A percentile compares a stretch with the other conserved stretches of the same genome.
Evolutionary conservation across 768 basidiomycete species (phyloP).

Genomic region (Auriculariales sp.): DNA sequence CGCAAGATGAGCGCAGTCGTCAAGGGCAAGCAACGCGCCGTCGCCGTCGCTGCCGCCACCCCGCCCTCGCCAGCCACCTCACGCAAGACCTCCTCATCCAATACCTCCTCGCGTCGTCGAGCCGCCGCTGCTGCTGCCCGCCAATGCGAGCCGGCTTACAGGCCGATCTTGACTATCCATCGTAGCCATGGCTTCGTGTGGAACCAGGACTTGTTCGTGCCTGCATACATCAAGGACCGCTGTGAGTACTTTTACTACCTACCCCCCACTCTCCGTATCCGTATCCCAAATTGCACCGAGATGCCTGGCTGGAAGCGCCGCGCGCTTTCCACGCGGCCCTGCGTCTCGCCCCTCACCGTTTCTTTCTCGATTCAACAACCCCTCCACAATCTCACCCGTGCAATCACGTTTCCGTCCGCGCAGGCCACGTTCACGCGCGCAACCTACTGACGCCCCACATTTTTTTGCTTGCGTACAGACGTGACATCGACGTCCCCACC

Average conservation of each 20-base stretch:
- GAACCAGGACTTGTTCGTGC: conserved; percentile 84
- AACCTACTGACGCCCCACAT: no score
- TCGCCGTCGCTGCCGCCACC: conserved; percentile 33
- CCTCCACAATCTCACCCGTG: no score
- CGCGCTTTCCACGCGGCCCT: conserved; percentile 11
- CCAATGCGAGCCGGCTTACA: conserved; percentile 38
- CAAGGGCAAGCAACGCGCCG: conserved; percentile 71
- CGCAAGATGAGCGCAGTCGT: conserved; percentile 37
- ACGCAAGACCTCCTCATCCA: no score
- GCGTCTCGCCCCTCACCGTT: conserved; percentile 4
- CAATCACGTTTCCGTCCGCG: no score
- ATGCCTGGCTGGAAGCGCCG: no score
- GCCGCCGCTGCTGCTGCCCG: conserved; percentile 31
- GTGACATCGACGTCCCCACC: conserved; percentile 75
- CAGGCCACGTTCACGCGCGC: no score
- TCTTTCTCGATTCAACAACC: no score
- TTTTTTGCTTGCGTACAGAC: conserved; percentile 27
- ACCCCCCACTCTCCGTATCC: conserved; percentile 8
- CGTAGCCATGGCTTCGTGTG: conserved; percentile 81
- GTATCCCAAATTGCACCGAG: conserved; percentile 2
- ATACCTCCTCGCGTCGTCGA: no score
- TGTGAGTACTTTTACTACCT: conserved; percentile 36
- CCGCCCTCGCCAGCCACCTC: conserved; percentile 25
- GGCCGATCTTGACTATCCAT: conserved; percentile 78
- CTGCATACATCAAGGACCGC: conserved; percentile 81